phyloP scores from a whole-genome alignment of 208 protist genomes.

The Trypanosomatidae sp. region DNA sequence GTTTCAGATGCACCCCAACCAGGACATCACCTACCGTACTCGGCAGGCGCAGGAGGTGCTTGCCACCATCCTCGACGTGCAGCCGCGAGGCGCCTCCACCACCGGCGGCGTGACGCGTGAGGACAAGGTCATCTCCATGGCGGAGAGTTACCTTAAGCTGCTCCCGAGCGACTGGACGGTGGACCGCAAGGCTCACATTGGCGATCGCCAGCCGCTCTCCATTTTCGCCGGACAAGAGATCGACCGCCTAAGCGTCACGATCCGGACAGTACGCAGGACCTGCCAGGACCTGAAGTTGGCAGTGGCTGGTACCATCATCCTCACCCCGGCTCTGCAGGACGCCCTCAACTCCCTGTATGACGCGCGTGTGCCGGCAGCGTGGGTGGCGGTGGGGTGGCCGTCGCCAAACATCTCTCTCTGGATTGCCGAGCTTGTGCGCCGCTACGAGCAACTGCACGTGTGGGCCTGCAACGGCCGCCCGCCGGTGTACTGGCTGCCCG shows the following conservation, averaged over 20 bases:
- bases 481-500: conserved; percentile 96
- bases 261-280: conserved; percentile 81
- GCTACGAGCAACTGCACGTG: conserved; percentile 94
- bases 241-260: conserved; percentile 92
- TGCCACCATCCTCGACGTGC: conserved; percentile 96
- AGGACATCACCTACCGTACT: conserved; percentile 95
- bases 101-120: conserved; percentile 92
- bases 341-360: conserved; percentile 96
- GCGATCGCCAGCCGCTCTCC: conserved; percentile 93
- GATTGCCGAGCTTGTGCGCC: conserved; percentile 95
- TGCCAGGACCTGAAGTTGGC: conserved; percentile 95
- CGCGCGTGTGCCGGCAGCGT: conserved; percentile 94
- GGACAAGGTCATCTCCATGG: conserved; percentile 91
- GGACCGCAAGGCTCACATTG: conserved; percentile 77
- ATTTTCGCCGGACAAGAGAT: conserved; percentile 97
- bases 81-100: conserved; percentile 91
- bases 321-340: conserved; percentile 95
- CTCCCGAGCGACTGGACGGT: conserved; percentile 91
- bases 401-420: conserved; percentile 96
- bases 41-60: conserved; percentile 93
- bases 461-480: conserved; percentile 94
- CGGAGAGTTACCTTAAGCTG: conserved; percentile 91
- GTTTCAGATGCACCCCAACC: conserved; percentile 98
- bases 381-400: conserved; percentile 96
- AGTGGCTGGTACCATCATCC: conserved; percentile 97